These are phyloP conservation scores for Agapanthus africanus DNA, from an alignment of 106 monocot genomes.

Conservation along the genomic window DNA sequence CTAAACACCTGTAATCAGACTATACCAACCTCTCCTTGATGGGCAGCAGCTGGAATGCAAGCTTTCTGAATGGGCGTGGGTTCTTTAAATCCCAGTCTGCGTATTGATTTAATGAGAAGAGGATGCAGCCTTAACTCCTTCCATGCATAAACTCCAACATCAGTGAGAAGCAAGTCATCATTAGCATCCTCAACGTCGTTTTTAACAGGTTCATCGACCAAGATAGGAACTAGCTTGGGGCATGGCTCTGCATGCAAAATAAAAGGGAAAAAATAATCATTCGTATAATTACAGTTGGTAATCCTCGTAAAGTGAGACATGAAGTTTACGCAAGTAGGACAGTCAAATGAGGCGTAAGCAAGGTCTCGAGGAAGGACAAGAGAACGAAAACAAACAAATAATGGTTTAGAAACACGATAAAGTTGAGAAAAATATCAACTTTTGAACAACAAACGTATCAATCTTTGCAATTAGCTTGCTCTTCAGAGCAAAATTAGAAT, in stretches of 20 bases:
- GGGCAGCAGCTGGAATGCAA: conserved; percentile 85
- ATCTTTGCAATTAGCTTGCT: no score
- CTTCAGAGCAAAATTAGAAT: no score
- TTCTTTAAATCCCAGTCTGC: conserved; percentile 81
- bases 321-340: no score
- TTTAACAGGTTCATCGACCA: conserved; percentile 4
- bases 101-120: conserved; percentile 71
- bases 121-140: conserved; percentile 83
- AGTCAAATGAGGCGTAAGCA: no score
- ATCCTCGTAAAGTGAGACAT: no score
- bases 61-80: conserved; percentile 93
- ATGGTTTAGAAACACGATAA: no score
- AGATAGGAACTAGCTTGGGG: conserved; percentile 3
- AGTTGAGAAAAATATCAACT: not conserved
- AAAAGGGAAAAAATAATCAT: not conserved
- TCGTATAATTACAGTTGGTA: no score
- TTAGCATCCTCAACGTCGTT: conserved; percentile 9
- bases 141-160: conserved; percentile 80
- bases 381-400: no score
- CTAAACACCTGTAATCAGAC: not conserved
- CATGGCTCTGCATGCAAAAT: conserved; percentile 6
- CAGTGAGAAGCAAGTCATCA: conserved; percentile 28
- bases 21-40: conserved; percentile 81
- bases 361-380: no score
- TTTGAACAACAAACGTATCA: no score